Conservation (phyloP, 805 yeast species). For the Saccharomycopsis sp. region DNA sequence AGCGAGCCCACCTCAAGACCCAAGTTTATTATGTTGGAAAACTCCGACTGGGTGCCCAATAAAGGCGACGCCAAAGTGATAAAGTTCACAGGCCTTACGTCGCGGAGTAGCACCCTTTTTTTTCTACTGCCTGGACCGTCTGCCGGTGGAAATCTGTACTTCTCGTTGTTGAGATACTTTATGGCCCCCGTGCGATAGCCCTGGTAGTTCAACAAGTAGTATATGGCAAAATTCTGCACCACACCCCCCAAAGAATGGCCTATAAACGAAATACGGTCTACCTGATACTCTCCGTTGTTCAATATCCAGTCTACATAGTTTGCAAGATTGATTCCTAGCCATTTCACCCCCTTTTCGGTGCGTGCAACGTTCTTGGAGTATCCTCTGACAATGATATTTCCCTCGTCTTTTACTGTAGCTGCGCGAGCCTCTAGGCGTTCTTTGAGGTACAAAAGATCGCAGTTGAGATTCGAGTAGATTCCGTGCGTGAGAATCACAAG, state of each 20-base stretch:
- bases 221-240: conserved; percentile 85
- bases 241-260: conserved; percentile 95
- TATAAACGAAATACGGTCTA: conserved; percentile 69
- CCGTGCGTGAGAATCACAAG: conserved; percentile 88
- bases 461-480: conserved; percentile 79
- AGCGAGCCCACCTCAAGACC: conserved; percentile 83
- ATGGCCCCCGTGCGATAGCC: conserved; percentile 13
- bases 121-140: too few relatives aligned
- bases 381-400: conserved; percentile 75
- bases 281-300: conserved; percentile 34
- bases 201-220: conserved; percentile 50
- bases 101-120: conserved; percentile 3
- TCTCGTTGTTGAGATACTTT: conserved; percentile 6
- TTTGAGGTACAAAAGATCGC: conserved; percentile 83
- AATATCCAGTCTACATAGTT: conserved; percentile 56
- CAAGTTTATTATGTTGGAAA: conserved; percentile 76
- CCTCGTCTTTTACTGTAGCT: conserved; percentile 33
- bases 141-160: background rate
- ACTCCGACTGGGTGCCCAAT: conserved; percentile 81
- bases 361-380: conserved; percentile 77
- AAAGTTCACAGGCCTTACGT: conserved; percentile 57
- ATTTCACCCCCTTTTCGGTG: conserved; percentile 84
- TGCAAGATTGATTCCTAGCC: conserved; percentile 75
- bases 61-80: conserved; percentile 83
- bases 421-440: conserved; percentile 56